phyloP scores from a whole-genome alignment of 257 asterid species.

The Solanum sitiens region DNA sequence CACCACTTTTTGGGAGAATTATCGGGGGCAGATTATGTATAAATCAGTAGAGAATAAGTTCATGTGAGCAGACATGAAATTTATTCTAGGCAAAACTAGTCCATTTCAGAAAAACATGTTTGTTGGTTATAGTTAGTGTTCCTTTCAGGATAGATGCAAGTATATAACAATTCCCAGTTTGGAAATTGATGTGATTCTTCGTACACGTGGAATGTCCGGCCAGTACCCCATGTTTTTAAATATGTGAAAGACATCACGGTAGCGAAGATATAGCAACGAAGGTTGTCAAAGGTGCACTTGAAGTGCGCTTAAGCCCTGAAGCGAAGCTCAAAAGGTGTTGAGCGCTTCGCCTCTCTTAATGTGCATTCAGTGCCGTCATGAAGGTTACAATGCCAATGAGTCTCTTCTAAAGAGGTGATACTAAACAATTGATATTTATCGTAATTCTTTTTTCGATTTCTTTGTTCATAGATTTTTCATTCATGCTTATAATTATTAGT shows the following conservation, averaged over 20 bases:
- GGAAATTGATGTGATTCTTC: neutral
- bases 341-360: neutral
- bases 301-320: neutral
- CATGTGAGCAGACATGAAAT: neutral
- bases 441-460: neutral
- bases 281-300: neutral
- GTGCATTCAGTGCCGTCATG: neutral
- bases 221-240: neutral
- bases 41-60: neutral
- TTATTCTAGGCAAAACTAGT: neutral
- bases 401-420: neutral
- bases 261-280: neutral
- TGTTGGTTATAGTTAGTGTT: neutral
- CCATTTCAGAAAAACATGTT: neutral
- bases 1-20: neutral
- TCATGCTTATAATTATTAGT: neutral
- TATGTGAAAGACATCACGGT: neutral
- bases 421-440: neutral
- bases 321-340: neutral
- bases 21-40: neutral
- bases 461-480: neutral
- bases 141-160: neutral
- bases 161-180: neutral
- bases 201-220: neutral
- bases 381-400: neutral